Percentiles rank a stretch among this genome's conserved stretches.
phyloP scores from a whole-genome alignment of 306 rosid species.

The Rubus idaeus region DNA sequence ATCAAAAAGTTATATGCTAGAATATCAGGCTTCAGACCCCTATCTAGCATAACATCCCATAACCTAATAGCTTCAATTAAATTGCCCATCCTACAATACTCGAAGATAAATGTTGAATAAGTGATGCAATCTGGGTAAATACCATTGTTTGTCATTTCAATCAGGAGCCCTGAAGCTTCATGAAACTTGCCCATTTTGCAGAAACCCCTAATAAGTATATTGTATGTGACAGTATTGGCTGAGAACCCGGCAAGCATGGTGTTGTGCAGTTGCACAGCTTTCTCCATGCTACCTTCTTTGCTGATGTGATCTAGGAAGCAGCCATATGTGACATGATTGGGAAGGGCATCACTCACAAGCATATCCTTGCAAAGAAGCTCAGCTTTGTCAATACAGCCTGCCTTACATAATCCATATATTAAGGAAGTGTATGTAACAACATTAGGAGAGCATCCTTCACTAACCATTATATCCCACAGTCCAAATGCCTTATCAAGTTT shows the following conservation, averaged over 20 bases:
- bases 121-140: conserved; percentile 78
- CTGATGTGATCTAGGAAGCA: conserved; percentile 75
- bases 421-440: conserved; percentile 79
- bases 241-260: conserved; percentile 61
- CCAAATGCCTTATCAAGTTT: conserved; percentile 56
- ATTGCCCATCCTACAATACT: conserved; percentile 67
- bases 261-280: conserved; percentile 71
- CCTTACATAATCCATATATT: conserved; percentile 81
- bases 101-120: conserved; percentile 79
- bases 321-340: conserved; percentile 73
- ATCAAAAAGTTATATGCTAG: conserved; percentile 75
- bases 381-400: conserved; percentile 65
- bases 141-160: conserved; percentile 62
- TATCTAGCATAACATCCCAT: conserved; percentile 81
- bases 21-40: conserved; percentile 73
- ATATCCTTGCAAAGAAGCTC: conserved; percentile 62
- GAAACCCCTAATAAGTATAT: conserved; percentile 80
- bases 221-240: conserved; percentile 73
- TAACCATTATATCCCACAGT: conserved; percentile 71
- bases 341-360: conserved; percentile 44
- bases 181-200: conserved; percentile 71
- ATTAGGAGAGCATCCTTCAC: conserved; percentile 74
- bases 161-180: conserved; percentile 66
- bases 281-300: conserved; percentile 70
- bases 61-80: conserved; percentile 57